phyloP scores from a whole-genome alignment of 23 red algal species.

The Agarophyton chilense region DNA sequence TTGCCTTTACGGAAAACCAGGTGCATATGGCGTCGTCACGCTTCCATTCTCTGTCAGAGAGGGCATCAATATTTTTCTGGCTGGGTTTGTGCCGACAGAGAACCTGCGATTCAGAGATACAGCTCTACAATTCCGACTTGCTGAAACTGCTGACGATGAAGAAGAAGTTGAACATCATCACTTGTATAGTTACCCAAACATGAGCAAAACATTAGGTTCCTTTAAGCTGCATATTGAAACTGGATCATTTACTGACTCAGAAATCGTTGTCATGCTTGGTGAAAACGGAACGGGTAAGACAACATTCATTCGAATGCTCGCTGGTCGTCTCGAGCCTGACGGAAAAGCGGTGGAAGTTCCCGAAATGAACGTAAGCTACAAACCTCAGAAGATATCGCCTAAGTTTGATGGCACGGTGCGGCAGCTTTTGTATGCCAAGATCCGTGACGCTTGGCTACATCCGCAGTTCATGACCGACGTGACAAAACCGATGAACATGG shows the following conservation, averaged over 20 bases:
- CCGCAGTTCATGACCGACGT: constrained; percentile 99
- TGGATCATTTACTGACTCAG: constrained; percentile 97
- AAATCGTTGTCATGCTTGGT: constrained; percentile 98
- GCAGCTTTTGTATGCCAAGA: constrained; percentile 88
- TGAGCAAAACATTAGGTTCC: constrained; percentile 89
- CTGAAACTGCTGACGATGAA: constrained; percentile 89
- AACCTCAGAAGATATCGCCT: constrained; percentile 99
- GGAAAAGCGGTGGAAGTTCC: constrained; percentile 79
- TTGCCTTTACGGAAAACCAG: constrained; percentile 94
- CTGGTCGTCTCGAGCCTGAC: constrained; percentile 88
- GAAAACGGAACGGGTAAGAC: constrained; percentile 99
- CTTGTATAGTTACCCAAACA: constrained; percentile 86
- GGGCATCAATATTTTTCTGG: constrained; percentile 99
- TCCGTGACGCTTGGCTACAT: constrained; percentile 86
- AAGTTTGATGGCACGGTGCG: constrained; percentile 97
- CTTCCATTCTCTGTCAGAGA: constrained; percentile 98
- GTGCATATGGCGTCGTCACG: constrained; percentile 98
- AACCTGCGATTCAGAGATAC: constrained; percentile 95
- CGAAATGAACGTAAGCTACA: constrained; percentile 97
- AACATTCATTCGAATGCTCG: constrained; percentile 98
- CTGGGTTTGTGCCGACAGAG: constrained; percentile 98
- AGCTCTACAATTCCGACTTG: constrained; percentile 85
- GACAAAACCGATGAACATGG: constrained; percentile 90
- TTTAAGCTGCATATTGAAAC: constrained; percentile 88
- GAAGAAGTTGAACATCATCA: constrained; percentile 79